Percentiles rank a stretch among this genome's conserved stretches.
phyloP scores from a whole-genome alignment of 1,284 basidiomycete genomes.

The Leccinum cinnamomeum region DNA sequence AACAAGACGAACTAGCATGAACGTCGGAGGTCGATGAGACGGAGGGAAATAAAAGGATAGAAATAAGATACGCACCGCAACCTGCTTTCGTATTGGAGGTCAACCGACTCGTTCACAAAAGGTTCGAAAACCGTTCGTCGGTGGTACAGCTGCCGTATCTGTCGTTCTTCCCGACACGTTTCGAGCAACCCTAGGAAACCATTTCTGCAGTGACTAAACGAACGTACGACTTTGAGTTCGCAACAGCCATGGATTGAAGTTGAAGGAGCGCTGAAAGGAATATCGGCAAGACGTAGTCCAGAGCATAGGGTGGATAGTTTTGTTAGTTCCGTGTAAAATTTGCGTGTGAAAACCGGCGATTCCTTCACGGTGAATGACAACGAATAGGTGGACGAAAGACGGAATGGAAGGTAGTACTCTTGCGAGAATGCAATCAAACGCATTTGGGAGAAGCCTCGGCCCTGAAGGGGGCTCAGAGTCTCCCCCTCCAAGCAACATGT shows the following conservation, averaged over 20 bases:
- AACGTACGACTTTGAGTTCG: slow-evolving; percentile 23
- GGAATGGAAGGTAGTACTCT: no score
- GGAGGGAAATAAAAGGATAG: neutral
- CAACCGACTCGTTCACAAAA: slow-evolving; percentile 39
- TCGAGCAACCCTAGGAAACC: slow-evolving; percentile 27
- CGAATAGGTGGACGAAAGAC: no score
- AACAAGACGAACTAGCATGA: slow-evolving; percentile 36
- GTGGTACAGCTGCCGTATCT: slow-evolving; percentile 11
- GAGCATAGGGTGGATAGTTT: slow-evolving; percentile 21
- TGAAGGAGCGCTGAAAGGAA: slow-evolving; percentile 17
- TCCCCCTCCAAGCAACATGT: no score
- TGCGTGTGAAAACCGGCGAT: no score
- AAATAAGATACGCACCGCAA: slow-evolving; percentile 35
- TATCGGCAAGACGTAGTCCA: slow-evolving; percentile 21
- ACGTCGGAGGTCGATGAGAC: neutral
- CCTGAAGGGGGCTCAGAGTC: no score
- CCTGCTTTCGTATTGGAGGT: slow-evolving; percentile 41
- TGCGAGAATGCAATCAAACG: no score
- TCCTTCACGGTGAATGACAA: no score
- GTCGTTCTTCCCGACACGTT: slow-evolving; percentile 5
- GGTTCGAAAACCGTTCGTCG: slow-evolving; percentile 27
- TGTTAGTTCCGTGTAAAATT: no score
- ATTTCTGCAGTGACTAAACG: slow-evolving; percentile 18
- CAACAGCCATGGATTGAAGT: slow-evolving; percentile 14
- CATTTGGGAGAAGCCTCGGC: no score